phyloP scores from a whole-genome alignment of 2,329 filamentous ascomycete species.

The Diatrype stigma region DNA sequence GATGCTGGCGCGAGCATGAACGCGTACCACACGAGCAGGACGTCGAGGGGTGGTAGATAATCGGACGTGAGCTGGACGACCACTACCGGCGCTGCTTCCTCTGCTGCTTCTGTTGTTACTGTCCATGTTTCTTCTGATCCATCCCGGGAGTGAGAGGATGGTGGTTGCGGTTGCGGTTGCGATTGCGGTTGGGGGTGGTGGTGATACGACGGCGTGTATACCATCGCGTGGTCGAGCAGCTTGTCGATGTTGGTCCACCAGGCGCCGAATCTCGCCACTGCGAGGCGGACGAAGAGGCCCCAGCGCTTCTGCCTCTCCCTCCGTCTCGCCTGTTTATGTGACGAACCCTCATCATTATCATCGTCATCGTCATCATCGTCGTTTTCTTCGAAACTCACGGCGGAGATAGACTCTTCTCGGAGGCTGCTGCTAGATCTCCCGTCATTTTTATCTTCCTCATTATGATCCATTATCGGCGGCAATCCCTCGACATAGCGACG shows the following conservation, averaged over 20 bases:
- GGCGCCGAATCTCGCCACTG: not conserved
- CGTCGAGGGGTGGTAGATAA: constrained; percentile 6
- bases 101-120: too few relatives aligned
- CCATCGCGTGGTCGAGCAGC: constrained; percentile 1
- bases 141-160: not conserved
- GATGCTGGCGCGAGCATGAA: not conserved
- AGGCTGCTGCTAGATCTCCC: too few relatives aligned
- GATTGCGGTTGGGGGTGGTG: not conserved
- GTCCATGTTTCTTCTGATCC: too few relatives aligned
- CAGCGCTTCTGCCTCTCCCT: not conserved
- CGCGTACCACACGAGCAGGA: constrained; percentile 2
- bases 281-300: constrained; percentile 2
- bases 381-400: not conserved
- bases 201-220: not conserved
- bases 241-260: constrained; percentile 3
- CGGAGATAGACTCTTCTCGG: too few relatives aligned
- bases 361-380: too few relatives aligned
- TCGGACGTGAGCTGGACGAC: constrained; percentile 4
- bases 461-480: too few relatives aligned
- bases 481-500: too few relatives aligned
- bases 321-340: too few relatives aligned
- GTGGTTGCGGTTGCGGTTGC: not conserved
- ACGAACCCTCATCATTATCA: too few relatives aligned
- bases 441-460: too few relatives aligned
- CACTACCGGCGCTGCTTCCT: not conserved